Base-by-base conservation (phyloP, 2,329 filamentous ascomycete species). In the Aspergillus aculeatus region DNA sequence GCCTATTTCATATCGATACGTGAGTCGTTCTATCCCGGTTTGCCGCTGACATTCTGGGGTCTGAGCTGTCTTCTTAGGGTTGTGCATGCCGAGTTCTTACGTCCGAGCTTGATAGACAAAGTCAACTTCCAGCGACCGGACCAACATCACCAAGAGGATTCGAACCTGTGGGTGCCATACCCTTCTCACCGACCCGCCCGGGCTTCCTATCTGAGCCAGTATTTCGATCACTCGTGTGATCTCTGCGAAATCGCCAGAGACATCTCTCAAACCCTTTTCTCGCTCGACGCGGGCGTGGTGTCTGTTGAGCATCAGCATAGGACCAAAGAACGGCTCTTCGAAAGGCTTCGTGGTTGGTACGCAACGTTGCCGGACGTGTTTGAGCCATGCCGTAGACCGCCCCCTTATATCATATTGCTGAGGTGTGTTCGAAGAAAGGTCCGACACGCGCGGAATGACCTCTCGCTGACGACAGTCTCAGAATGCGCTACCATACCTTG, bases 1-100 rank as follows among this genome's bases (percentile, higher is more conserved):
- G 75, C 0, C 48, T 77, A 21, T 77, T 75, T 47, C 72, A 77
- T 47, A 67, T 76, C 32, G 75, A 77, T 49, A 76, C 75, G 75
- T 76, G 62, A 57, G 74, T 69, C 14, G 11, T 49, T 26, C 44
- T 10, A 11, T 16, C 26, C 21, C 11, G 5, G 29, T 50, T 29
- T n/a, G 19, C 16, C 16, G 31, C n/a, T 24, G 38, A 5, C 3
- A 38, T 14, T 44, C 41, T 19, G 14, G 16, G 31, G 12, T 49
- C 35, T n/a, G 23, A 11, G 14, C n/a, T 29, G 26, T 16, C 38
- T 56, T 16, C 38, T 56, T 53, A 77, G 74, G 2, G 67, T 73
- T 50, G 67, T 75, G 3, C 74, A 76, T 56, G 69, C 73, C 29
- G 68, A 68, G 21, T 76, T 77, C 53, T 63, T 77, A 16, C 66